Base-by-base conservation (phyloP, 768 basidiomycete genomes). In the Russula lepida region DNA sequence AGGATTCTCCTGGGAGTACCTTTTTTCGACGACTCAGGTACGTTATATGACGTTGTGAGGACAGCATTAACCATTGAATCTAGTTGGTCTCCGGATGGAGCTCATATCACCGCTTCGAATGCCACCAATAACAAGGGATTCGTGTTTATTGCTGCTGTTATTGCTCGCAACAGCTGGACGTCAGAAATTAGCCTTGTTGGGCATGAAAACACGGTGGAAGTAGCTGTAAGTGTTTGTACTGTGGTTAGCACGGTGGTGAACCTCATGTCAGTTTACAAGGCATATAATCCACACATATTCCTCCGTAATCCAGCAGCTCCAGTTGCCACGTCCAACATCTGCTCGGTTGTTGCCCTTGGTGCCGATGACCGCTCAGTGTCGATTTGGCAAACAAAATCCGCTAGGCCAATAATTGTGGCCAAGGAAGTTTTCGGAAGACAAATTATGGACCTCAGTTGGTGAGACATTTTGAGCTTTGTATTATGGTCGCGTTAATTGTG, bases 71-170 rank as follows among this genome's bases (percentile, higher is more conserved):
- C 12, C 43, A 52, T 59, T 35, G 35, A 6, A 12, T 64, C 7
- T 63, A 97, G 95, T 68, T 99, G 97, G 97, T 98, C 95, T 0
- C 97, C 97, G 2, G 97, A 98, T 69, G 97, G 97, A n/a, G 91
- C 95, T 2, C 93, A 97, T 70, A 92, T 99, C 62, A 97, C 94
- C 4, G 92, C 95, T 1, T 95, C 95, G 1, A 98, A 98, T 69
- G 93, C 95, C 2, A 98, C 94, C 54, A 98, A 98, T 71, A 92
- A 91, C 68, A 86, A 88, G 65, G 95, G 95, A 21, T 94, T 93
- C 59, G 95, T 98, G 6, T 99, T 98, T 71, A 95, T 98, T 47
- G 97, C 95, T 2, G 92, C 94, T 7, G 93, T 98, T 25, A 95
- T 99, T 64, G 87, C 89, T 0, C 81, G 95, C 33, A 87, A 85